A percentile compares a stretch with the other conserved stretches of the same genome.
Evolutionary conservation across 2,329 filamentous ascomycete genomes (phyloP).

Genomic region (Nothophoma quercina): DNA sequence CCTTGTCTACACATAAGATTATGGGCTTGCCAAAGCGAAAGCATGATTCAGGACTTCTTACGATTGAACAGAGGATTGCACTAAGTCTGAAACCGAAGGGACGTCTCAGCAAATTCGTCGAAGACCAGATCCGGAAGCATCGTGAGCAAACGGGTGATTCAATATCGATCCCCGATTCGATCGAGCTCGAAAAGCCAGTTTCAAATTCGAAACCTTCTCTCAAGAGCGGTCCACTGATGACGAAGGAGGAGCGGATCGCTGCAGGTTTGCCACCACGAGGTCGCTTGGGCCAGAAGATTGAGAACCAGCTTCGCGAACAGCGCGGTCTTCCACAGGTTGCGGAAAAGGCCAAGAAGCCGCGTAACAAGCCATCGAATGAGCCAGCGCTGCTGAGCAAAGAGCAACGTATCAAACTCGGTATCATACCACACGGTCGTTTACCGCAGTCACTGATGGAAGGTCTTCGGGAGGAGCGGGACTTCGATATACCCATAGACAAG

Average conservation of each 20-base stretch:
- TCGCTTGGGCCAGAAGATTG: conserved; percentile 30
- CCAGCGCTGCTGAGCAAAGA: conserved; percentile 34
- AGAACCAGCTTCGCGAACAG: conserved; percentile 36
- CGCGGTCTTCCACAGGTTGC: conserved; percentile 27
- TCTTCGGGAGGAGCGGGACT: conserved; percentile 30
- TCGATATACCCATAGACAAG: conserved; percentile 28
- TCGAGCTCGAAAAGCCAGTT: not conserved
- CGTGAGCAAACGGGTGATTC: conserved; percentile 31
- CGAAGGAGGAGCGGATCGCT: conserved; percentile 38
- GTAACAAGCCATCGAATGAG: conserved; percentile 22
- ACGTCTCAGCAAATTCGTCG: conserved; percentile 32
- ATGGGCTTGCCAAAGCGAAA: conserved; percentile 14
- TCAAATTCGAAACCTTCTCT: conserved; percentile 4
- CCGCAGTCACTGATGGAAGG: conserved; percentile 36
- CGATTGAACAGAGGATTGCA: conserved; percentile 31
- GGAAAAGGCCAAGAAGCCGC: conserved; percentile 26
- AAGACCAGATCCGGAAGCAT: conserved; percentile 39
- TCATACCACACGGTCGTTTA: conserved; percentile 34
- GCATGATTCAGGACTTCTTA: conserved; percentile 25
- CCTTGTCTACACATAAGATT: not conserved
- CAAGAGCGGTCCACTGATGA: conserved; percentile 30
- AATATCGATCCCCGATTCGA: conserved; percentile 20
- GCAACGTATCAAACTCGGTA: conserved; percentile 34
- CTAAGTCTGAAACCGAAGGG: conserved; percentile 36
- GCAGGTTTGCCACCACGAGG: conserved; percentile 34